Evolutionary conservation across 2,329 filamentous ascomycete species (phyloP), one percentile per base, ranked within the genome.

Genomic region (Cercospora sesami): DNA sequence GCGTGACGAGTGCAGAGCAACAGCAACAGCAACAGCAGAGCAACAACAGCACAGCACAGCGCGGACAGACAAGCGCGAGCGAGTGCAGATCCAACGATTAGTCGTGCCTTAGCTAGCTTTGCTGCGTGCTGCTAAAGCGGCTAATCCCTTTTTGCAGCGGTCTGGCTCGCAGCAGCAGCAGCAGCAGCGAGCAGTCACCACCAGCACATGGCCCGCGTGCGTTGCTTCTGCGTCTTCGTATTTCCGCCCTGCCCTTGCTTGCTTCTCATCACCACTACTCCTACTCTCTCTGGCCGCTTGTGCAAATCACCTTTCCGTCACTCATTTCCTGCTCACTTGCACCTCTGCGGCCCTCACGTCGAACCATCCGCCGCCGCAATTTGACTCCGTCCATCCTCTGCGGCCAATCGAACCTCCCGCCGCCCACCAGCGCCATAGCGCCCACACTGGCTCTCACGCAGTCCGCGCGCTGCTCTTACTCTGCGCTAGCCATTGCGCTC

Each of bases 291-390:
- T 60, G 58, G 58, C 45, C 45, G 23, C 26, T 16, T 18, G n/a
- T 26, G 36, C 31, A 42, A 26, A 60, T 60, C 33, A 45, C 58
- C 58, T 16, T 61, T 28, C 33, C 59, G 36, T 63, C 60, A 36
- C 60, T 63, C 42, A 23, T 63, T 53, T 63, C 60, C 45, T 48
- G 39, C 60, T 36, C 60, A 33, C 60, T 51, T 33, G 42, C 60
- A 18, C 42, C 42, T 23, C 36, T 63, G 23, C 60, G 14, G 60
- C 26, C 42, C n/a, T 31, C 55, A 14, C 42, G 10, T 31, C 60
- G 45, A 63, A n/a, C 60, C 42, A 53, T 18, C 42, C 9, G 42
- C 60, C 36, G 36, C 60, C 39, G 60, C 55, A 59, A 59, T 59
- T 59, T 59, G 55, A 59, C 55, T 21, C 31, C 31, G 28, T 45